Evolutionary conservation across 192 early-diverging fungal species (phyloP), one percentile per base, ranked within the genome.

Genomic region (Mortierella claussenii): DNA sequence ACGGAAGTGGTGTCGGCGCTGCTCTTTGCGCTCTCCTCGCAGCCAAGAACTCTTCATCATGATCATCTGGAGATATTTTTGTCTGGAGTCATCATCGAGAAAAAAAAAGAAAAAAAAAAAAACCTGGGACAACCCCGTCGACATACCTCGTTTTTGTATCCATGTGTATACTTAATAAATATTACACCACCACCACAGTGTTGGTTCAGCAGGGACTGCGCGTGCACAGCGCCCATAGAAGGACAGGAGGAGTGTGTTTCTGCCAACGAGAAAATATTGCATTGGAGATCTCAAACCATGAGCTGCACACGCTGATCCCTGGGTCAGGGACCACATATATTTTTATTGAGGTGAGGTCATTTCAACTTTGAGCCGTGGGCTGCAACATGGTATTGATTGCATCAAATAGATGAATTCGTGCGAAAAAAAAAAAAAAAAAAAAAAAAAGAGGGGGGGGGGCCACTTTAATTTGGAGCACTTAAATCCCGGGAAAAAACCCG

Each of bases 1-100:
- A 96, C 82, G 93, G 94, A 13, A 90, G 90, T 53, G 92, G 97
- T 52, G 85, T 94, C 21, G 95, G 97, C 44, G 86, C 86, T 20
- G 86, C 81, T 37, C 74, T 86, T 2, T 79, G 81, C 69, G 81
- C 82, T 11, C 65, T 82, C 61, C 62, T 82, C 50, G 80, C 80
- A 1, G 67, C 80, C 54, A 85, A 82, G 55, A 28, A 74, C 36
- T 18, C 48, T 24, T 40, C 13, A 40, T 7, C 37, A 10, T 40
- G 13, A 40, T 10, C 7, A 40, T 7, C 7, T 13, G 15, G 33
- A 36, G 21, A 34, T n/a, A n/a, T n/a, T 12, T 23, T 55, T 11
- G 28, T 24, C 34, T 21, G 40, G 4, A 17, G 15, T 4, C 15
- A 59, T 40, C 7, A 28, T 46, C 24, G n/a, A 46, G 45, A 60